These are phyloP conservation scores for Aurantiochytrium sp. DNA, from an alignment of 108 stramenopile species.

Conservation along the genomic window DNA sequence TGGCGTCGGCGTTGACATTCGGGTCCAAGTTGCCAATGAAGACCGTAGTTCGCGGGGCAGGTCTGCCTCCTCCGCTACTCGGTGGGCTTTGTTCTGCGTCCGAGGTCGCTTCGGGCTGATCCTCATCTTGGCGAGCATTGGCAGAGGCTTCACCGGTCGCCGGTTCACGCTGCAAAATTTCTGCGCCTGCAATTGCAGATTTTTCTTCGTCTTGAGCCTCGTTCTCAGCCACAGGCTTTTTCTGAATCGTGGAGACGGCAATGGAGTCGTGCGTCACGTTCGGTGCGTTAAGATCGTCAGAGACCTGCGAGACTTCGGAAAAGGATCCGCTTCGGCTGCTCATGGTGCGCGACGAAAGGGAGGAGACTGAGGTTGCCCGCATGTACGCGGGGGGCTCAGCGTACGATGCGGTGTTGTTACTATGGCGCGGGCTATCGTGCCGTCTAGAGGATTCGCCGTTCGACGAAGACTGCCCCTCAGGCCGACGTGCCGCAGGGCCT, in stretches of 20 bases:
- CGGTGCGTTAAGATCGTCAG: not conserved
- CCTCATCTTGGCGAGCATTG: not conserved
- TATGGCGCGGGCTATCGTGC: not conserved
- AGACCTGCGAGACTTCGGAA: not conserved
- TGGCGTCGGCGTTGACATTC: not conserved
- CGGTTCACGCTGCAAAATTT: too few relatives aligned
- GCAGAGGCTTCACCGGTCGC: too few relatives aligned
- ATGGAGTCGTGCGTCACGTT: not conserved
- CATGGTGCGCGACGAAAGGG: not conserved
- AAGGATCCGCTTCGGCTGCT: not conserved
- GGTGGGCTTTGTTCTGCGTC: not conserved
- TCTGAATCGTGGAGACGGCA: not conserved
- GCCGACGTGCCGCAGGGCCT: not conserved
- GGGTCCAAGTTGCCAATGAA: constrained; percentile 10
- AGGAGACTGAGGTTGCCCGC: not conserved
- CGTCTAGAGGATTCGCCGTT: not conserved
- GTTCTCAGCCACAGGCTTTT: too few relatives aligned
- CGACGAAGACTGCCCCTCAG: not conserved
- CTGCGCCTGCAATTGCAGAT: too few relatives aligned
- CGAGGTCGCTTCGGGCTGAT: not conserved
- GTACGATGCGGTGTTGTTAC: not conserved
- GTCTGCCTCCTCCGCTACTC: not conserved
- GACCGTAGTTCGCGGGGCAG: not conserved
- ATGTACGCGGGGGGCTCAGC: not conserved
- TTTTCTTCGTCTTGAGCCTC: too few relatives aligned